Evolutionary conservation across 352 stramenopile genomes (phyloP).

Genomic region (Phytophthora tentaculata): DNA sequence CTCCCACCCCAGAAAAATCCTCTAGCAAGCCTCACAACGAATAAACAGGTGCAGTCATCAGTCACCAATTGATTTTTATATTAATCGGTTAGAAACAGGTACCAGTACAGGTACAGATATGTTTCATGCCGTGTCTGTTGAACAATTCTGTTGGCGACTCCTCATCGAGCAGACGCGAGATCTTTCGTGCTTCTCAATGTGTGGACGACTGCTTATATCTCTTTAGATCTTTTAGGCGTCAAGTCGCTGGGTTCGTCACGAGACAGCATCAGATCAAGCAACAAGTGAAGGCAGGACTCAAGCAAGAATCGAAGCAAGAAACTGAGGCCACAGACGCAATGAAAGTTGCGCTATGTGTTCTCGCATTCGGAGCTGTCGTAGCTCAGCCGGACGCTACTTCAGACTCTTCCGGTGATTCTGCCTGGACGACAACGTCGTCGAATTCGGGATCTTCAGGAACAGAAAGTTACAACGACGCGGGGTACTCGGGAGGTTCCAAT

Average conservation of each 20-base stretch:
- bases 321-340: conserved; percentile 4
- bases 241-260: conserved; percentile 11
- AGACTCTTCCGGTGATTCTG: conserved; percentile 1
- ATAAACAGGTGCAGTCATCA: conserved; percentile 10
- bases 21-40: conserved; percentile 33
- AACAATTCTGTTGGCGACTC: background rate
- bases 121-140: too few relatives aligned
- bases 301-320: background rate
- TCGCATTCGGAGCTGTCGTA: conserved; percentile 9
- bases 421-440: conserved; percentile 4
- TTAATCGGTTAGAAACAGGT: background rate
- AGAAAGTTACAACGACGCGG: conserved; percentile 6
- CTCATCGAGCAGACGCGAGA: conserved; percentile 4
- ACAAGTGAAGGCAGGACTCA: background rate
- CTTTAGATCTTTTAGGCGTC: conserved; percentile 3
- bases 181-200: conserved; percentile 5
- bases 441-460: conserved; percentile 8
- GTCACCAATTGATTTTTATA: background rate
- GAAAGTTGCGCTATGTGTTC: conserved; percentile 19
- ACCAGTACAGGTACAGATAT: too few relatives aligned
- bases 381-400: background rate
- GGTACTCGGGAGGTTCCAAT: conserved; percentile 7
- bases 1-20: conserved; percentile 6
- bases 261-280: conserved; percentile 3
- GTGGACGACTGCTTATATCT: background rate